phyloP scores from a whole-genome alignment of 192 early-diverging fungal species.

The Linnemannia elongata region DNA sequence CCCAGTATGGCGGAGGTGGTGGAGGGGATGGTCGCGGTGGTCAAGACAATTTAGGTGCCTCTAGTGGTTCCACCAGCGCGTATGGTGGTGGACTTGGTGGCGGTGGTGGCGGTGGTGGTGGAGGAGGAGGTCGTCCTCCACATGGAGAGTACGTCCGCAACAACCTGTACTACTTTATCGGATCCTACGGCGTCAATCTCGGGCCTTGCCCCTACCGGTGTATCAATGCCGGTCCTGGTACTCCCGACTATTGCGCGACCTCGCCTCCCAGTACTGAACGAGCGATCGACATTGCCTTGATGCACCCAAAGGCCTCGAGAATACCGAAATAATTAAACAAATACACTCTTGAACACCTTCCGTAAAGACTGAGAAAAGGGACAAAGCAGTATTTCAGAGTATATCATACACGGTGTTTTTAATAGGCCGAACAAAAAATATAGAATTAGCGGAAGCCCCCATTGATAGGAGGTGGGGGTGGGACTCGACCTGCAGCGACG shows the following conservation, averaged over 20 bases:
- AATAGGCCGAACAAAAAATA: neutral
- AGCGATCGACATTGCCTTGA: neutral
- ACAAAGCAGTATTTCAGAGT: neutral
- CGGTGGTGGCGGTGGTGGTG: neutral
- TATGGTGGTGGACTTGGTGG: neutral
- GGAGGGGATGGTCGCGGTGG: neutral
- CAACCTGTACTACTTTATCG: constrained; percentile 18
- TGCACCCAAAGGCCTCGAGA: neutral
- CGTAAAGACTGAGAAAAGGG: neutral
- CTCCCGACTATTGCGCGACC: constrained; percentile 2
- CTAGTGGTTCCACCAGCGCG: neutral
- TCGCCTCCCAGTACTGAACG: neutral
- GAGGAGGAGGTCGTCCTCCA: neutral
- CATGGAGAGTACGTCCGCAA: constrained; percentile 11
- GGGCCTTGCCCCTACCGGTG: constrained; percentile 15
- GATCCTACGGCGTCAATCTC: constrained; percentile 14
- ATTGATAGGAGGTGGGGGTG: constrained; percentile 26
- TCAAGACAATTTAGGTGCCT: neutral
- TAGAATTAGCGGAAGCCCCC: neutral
- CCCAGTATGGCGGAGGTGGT: neutral
- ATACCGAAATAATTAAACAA: neutral
- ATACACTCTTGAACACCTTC: neutral
- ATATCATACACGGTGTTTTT: neutral
- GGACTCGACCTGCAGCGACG: constrained; percentile 13
- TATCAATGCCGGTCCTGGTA: constrained; percentile 14